phyloP scores from a whole-genome alignment of 2,329 filamentous ascomycete species.

The Fusarium agapanthi region DNA sequence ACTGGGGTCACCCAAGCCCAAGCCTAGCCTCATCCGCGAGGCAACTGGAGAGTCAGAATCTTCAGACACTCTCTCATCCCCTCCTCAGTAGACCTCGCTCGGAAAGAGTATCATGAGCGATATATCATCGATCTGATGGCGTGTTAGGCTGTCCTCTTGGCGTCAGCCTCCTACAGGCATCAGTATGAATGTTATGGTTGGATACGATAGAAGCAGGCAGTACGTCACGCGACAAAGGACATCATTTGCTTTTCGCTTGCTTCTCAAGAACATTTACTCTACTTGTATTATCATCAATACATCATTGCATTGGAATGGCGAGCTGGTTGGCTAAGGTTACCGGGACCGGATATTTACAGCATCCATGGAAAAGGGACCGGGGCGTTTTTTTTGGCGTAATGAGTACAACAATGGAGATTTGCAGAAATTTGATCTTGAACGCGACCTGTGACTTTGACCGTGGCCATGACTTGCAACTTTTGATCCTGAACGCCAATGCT shows the following conservation, averaged over 20 bases:
- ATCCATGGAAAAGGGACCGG: slow-evolving; percentile 42
- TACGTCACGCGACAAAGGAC: slow-evolving; percentile 22
- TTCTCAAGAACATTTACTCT: slow-evolving; percentile 24
- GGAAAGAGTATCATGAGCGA: background rate
- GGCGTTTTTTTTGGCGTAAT: slow-evolving; percentile 43
- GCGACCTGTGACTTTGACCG: background rate
- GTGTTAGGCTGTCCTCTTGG: background rate
- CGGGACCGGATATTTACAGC: slow-evolving; percentile 41
- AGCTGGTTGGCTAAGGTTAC: slow-evolving; percentile 39
- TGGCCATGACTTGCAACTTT: background rate
- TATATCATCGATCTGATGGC: background rate
- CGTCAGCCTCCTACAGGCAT: background rate
- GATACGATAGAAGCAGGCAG: slow-evolving; percentile 42
- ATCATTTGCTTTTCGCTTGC: slow-evolving; percentile 20
- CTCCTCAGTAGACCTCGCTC: slow-evolving; percentile 46
- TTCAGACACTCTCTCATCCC: slow-evolving; percentile 65
- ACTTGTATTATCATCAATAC: slow-evolving; percentile 39
- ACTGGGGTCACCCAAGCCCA: slow-evolving; percentile 59
- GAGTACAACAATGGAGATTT: slow-evolving; percentile 39
- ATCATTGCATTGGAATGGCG: slow-evolving; percentile 42
- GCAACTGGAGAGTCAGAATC: slow-evolving; percentile 65
- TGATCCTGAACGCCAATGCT: slow-evolving; percentile 36
- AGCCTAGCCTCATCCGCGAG: slow-evolving; percentile 54
- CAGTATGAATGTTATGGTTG: slow-evolving; percentile 28
- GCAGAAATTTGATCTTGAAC: slow-evolving; percentile 9